Evolutionary conservation across 768 basidiomycete genomes (phyloP), one percentile per base, ranked within the genome.

Genomic region (Tremella yokohamensis): DNA sequence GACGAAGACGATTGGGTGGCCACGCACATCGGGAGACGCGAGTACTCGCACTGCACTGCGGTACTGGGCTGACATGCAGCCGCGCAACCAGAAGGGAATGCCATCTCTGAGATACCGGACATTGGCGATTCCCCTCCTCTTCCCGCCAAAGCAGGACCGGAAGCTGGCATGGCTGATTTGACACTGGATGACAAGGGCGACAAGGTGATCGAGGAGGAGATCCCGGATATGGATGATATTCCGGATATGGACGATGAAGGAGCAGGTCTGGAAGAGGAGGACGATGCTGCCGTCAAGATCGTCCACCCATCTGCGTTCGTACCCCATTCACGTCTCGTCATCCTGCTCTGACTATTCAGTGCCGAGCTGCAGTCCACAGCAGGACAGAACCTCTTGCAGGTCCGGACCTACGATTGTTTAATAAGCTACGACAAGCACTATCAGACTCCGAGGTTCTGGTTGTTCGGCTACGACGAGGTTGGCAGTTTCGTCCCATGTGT

Each of bases 361-460:
- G 66, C 63, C 8, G 69, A 70, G 26, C 60, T 76, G 19, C 64
- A 72, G 48, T 67, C 68, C 63, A 81, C 83, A 19, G 83, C 85
- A 34, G 89, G 85, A 61, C 85, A 84, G 56, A 96, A 96, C 69
- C 81, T 97, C 24, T 80, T 98, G 40, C 90, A 93, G 82, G 90
- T 98, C 40, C 84, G 96, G 71, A 99, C 94, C 11, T 99, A 99
- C 80, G 96, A 99, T 76, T 93, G 97, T 70, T 90, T 96, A 87
- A 98, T 99, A 81, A 90, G 90, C 49, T 99, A 98, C 77, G 96
- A 99, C 83, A 99, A 98, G 80, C 94, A 93, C 78, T 98, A 99
- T 78, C 96, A 98, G 77, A 97, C 93, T 12, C 96, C 96, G 20
- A 85, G 94, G 66, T 88, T 97, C 75, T 99, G 96, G 96, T 79